Evolutionary conservation across 306 rosid species (phyloP).

Genomic region (Inga leiocalycina): DNA sequence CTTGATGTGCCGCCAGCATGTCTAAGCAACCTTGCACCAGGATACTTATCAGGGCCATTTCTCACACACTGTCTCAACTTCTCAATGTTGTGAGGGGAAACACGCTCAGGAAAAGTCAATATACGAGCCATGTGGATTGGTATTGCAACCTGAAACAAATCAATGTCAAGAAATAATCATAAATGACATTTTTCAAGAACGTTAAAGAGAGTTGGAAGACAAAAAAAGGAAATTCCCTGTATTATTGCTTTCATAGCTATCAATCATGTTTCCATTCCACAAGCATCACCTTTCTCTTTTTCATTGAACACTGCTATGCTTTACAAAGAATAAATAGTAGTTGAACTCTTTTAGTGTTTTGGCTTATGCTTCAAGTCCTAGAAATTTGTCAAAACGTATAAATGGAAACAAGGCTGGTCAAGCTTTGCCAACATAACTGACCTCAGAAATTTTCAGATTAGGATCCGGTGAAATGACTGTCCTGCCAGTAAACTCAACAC

Average conservation of each 20-base stretch:
- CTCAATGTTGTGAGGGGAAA: conserved; percentile 81
- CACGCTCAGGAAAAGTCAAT: conserved; percentile 88
- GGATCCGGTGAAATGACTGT: conserved; percentile 99
- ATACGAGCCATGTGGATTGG: conserved; percentile 94
- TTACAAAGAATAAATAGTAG: conserved; percentile 14
- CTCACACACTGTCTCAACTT: conserved; percentile 88
- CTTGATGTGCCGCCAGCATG: conserved; percentile 58
- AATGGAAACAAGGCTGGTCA: conserved; percentile 15
- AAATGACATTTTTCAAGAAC: background rate
- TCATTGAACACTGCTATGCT: background rate
- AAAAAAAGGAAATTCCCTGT: background rate
- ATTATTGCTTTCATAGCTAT: conserved; percentile 17
- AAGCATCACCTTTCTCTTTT: background rate
- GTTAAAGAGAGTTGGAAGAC: background rate
- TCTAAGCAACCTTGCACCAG: conserved; percentile 76
- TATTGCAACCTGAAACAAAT: conserved; percentile 73
- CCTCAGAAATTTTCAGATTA: conserved; percentile 93
- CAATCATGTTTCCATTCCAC: background rate
- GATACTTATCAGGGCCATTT: conserved; percentile 92
- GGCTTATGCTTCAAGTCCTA: conserved; percentile 22
- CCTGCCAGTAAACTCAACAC: conserved; percentile 93
- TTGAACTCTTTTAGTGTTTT: background rate
- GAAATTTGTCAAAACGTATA: background rate
- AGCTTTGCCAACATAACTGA: conserved; percentile 31
- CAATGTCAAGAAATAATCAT: conserved; percentile 29